These are phyloP conservation scores for Phytopythium ostracodes DNA, from an alignment of 352 stramenopile genomes.

Conservation along the genomic window DNA sequence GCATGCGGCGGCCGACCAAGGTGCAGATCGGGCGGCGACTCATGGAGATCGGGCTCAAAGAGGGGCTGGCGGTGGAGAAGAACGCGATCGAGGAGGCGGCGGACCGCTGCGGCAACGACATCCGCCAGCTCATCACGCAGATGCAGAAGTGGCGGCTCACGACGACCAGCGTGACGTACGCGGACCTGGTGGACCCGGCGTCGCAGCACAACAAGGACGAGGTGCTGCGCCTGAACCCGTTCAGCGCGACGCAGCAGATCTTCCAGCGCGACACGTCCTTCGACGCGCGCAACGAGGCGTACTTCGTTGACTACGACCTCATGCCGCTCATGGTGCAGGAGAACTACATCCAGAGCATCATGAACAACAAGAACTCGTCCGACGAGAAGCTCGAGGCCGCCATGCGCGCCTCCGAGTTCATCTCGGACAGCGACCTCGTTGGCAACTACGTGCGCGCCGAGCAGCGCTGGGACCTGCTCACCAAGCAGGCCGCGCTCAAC, in stretches of 20 bases:
- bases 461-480: slow-evolving; percentile 95
- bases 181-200: slow-evolving; percentile 74
- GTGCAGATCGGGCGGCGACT: slow-evolving; percentile 90
- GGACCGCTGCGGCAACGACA: slow-evolving; percentile 97
- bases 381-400: slow-evolving; percentile 80
- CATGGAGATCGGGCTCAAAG: slow-evolving; percentile 86
- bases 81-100: slow-evolving; percentile 97
- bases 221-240: slow-evolving; percentile 92
- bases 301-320: slow-evolving; percentile 99
- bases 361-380: slow-evolving; percentile 59
- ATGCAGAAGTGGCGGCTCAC: slow-evolving; percentile 96
- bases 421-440: slow-evolving; percentile 82
- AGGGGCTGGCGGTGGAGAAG: slow-evolving; percentile 92
- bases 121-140: slow-evolving; percentile 95
- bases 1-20: slow-evolving; percentile 93
- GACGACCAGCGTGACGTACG: slow-evolving; percentile 79
- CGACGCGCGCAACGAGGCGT: slow-evolving; percentile 92
- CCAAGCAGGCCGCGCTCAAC: slow-evolving; percentile 89
- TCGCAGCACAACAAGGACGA: slow-evolving; percentile 90
- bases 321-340: slow-evolving; percentile 96
- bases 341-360: slow-evolving; percentile 84
- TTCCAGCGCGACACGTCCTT: slow-evolving; percentile 83
- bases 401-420: slow-evolving; percentile 90
- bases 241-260: slow-evolving; percentile 93
- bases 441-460: slow-evolving; percentile 75